Conservation (phyloP, 805 yeast species). For the Kuraishia molischiana region DNA sequence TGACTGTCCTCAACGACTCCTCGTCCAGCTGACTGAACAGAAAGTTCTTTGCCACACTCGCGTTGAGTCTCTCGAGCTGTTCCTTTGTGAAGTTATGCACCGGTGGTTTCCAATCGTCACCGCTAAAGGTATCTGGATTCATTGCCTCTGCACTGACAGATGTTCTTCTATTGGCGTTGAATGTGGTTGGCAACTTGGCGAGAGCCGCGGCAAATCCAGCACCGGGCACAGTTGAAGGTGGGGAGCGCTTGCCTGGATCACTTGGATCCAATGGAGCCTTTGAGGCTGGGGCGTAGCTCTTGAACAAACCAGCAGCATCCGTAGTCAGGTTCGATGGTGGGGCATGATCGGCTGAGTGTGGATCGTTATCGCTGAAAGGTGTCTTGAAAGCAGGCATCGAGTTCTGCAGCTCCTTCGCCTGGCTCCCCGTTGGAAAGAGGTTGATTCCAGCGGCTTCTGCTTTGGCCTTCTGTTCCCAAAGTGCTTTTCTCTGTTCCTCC, state of each 20-base stretch:
- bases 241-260: constrained; percentile 5
- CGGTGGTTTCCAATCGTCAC: constrained; percentile 68
- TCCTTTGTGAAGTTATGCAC: constrained; percentile 49
- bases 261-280: neutral
- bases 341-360: constrained; percentile 36
- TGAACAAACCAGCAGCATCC: neutral
- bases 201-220: constrained; percentile 12
- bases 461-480: constrained; percentile 39
- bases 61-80: constrained; percentile 60
- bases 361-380: constrained; percentile 58
- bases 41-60: constrained; percentile 71
- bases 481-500: constrained; percentile 45
- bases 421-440: constrained; percentile 13
- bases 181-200: constrained; percentile 42
- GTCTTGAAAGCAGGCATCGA: constrained; percentile 33
- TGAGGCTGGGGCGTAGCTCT: no score
- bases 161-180: constrained; percentile 77
- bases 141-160: constrained; percentile 86
- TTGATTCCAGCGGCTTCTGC: constrained; percentile 42
- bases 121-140: constrained; percentile 60
- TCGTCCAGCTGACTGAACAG: constrained; percentile 76
- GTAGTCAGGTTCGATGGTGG: neutral
- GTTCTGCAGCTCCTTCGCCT: constrained; percentile 4
- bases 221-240: constrained; percentile 8
- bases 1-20: constrained; percentile 65